These are phyloP conservation scores for Cercospora sojina DNA, from an alignment of 2,329 filamentous ascomycete genomes.

Conservation along the genomic window DNA sequence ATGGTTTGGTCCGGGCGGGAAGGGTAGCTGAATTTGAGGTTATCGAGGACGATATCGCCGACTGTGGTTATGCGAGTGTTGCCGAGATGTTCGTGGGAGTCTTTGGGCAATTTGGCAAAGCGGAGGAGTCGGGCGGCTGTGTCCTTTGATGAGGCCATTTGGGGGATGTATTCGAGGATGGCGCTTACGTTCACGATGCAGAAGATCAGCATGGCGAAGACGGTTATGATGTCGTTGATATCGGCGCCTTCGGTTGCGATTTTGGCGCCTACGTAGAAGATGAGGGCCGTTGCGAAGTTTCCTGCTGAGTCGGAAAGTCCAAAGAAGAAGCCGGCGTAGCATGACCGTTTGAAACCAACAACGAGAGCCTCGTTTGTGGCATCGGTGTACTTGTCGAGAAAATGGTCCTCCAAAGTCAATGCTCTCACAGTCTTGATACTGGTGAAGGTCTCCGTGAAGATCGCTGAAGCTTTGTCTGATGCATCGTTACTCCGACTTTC, in stretches of 20 bases:
- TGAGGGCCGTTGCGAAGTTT: conserved; percentile 70
- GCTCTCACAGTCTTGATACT: conserved; percentile 78
- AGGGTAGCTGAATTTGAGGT: conserved; percentile 72
- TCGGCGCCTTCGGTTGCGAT: conserved; percentile 57
- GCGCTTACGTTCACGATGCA: conserved; percentile 70
- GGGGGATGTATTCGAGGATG: conserved; percentile 73
- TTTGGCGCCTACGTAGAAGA: conserved; percentile 78
- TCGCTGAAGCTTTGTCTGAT: conserved; percentile 57
- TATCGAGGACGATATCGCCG: conserved; percentile 59
- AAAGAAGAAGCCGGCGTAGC: conserved; percentile 68
- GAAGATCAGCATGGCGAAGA: conserved; percentile 82
- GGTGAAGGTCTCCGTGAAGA: conserved; percentile 72
- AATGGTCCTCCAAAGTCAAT: conserved; percentile 70
- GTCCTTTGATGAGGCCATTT: conserved; percentile 71
- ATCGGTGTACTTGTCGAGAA: conserved; percentile 61
- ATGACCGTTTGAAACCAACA: conserved; percentile 64
- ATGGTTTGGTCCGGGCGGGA: conserved; percentile 53
- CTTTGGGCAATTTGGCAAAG: conserved; percentile 61
- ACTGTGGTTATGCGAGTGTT: conserved; percentile 44
- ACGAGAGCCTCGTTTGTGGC: conserved; percentile 55
- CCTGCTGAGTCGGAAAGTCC: conserved; percentile 74
- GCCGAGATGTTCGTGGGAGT: conserved; percentile 60
- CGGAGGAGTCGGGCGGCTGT: conserved; percentile 71
- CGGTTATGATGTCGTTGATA: conserved; percentile 64
- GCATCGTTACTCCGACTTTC: conserved; percentile 67